phyloP scores from a whole-genome alignment of 805 yeast genomes.

The Metschnikowia baotianmanensis region DNA sequence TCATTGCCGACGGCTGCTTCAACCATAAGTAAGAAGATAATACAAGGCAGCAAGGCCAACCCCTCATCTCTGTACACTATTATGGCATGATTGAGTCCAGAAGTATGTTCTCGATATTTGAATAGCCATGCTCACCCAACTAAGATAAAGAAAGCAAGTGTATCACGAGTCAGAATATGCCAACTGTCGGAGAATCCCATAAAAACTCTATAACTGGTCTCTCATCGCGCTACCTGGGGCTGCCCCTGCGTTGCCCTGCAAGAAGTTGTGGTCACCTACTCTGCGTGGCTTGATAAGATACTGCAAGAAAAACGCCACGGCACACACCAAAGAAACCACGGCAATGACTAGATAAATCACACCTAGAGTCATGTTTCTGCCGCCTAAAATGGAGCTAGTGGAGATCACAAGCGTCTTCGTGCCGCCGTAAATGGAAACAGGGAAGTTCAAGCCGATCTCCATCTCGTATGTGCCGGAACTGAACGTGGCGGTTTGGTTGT shows the following conservation, averaged over 20 bases:
- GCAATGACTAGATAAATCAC: constrained; percentile 85
- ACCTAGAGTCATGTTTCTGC: constrained; percentile 80
- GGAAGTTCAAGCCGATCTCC: constrained; percentile 72
- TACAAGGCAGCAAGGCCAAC: too few species aligned
- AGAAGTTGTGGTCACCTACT: constrained; percentile 73
- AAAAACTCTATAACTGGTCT: constrained; percentile 22
- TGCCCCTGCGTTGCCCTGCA: constrained; percentile 26
- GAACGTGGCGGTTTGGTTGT: constrained; percentile 60
- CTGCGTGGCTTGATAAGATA: constrained; percentile 83
- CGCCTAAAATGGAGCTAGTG: constrained; percentile 82
- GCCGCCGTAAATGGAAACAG: constrained; percentile 84
- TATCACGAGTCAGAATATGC: too few species aligned
- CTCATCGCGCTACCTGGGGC: constrained; percentile 20
- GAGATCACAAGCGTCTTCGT: constrained; percentile 78
- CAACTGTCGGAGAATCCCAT: too few species aligned
- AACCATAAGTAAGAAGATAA: too few species aligned
- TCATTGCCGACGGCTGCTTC: too few species aligned
- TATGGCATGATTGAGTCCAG: too few species aligned
- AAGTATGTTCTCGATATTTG: too few species aligned
- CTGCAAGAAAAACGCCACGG: constrained; percentile 71
- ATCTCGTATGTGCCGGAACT: constrained; percentile 67
- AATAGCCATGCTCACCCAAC: too few species aligned
- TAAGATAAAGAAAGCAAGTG: too few species aligned
- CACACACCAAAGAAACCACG: constrained; percentile 67
- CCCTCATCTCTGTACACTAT: too few species aligned